Percentiles rank a stretch among this genome's conserved stretches.
Conservation (phyloP, 306 rosid genomes). For the Malus asiatica region DNA sequence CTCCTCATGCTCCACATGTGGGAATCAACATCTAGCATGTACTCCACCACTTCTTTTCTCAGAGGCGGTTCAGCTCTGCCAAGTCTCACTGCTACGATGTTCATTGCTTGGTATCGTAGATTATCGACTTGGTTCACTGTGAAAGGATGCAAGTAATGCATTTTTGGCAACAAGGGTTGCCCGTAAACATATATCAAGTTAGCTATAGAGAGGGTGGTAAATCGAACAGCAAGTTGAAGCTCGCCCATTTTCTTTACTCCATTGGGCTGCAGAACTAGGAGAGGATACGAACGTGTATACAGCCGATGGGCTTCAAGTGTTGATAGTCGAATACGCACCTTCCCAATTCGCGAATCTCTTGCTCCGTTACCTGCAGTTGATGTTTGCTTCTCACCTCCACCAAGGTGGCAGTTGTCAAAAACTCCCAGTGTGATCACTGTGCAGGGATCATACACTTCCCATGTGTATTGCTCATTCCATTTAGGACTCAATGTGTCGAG, state of each 20-base stretch:
- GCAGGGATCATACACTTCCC: conserved; percentile 96
- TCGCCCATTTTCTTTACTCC: conserved; percentile 97
- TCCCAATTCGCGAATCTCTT: conserved; percentile 71
- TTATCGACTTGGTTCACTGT: conserved; percentile 85
- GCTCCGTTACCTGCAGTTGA: conserved; percentile 23
- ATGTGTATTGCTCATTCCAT: conserved; percentile 96
- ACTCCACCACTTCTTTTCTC: conserved; percentile 84
- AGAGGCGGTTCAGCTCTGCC: conserved; percentile 89
- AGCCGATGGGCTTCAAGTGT: conserved; percentile 72
- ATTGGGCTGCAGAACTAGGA: conserved; percentile 64
- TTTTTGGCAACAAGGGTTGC: conserved; percentile 86
- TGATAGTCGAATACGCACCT: conserved; percentile 84
- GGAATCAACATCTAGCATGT: conserved; percentile 92
- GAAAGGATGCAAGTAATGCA: conserved; percentile 85
- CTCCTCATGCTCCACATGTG: conserved; percentile 97
- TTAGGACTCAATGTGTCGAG: conserved; percentile 64
- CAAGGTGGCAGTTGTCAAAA: conserved; percentile 75
- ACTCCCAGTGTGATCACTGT: conserved; percentile 82
- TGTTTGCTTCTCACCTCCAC: conserved; percentile 44
- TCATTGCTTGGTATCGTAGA: conserved; percentile 85
- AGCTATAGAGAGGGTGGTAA: conserved; percentile 75
- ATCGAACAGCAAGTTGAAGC: conserved; percentile 82
- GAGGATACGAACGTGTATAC: conserved; percentile 71
- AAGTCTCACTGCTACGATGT: conserved; percentile 66
- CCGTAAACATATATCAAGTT: conserved; percentile 65